These are phyloP conservation scores for Backusella liffmaniae DNA, from an alignment of 192 early-diverging fungal genomes.

Conservation along the genomic window DNA sequence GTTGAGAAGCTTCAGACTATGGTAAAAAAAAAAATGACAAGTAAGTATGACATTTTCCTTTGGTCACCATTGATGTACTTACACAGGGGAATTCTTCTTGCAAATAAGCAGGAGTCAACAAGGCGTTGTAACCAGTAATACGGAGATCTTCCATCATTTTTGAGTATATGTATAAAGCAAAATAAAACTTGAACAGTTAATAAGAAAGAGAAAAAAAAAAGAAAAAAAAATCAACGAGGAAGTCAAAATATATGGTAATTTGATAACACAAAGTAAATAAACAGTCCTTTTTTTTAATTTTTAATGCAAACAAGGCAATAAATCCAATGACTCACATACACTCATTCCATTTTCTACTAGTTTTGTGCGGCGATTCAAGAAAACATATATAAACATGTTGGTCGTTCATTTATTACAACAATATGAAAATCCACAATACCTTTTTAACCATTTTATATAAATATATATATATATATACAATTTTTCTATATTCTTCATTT, in stretches of 20 bases:
- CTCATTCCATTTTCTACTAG: background rate
- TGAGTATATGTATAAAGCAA: background rate
- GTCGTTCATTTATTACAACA: background rate
- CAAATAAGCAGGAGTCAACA: conserved; percentile 86
- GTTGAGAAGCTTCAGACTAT: conserved; percentile 29
- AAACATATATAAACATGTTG: background rate
- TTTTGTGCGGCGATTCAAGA: conserved; percentile 14
- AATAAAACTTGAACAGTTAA: background rate
- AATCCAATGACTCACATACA: conserved; percentile 12
- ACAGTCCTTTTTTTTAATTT: background rate
- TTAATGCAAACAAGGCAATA: conserved; percentile 5
- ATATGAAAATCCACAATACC: background rate
- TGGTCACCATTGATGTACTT: conserved; percentile 15
- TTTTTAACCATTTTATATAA: background rate
- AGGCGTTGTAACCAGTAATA: conserved; percentile 82
- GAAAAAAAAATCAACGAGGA: conserved; percentile 6
- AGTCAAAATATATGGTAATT: background rate
- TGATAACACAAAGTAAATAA: conserved; percentile 10
- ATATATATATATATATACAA: background rate
- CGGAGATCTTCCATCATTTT: conserved; percentile 78
- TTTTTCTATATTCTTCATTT: background rate
- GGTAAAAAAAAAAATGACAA: background rate
- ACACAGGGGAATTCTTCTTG: conserved; percentile 82
- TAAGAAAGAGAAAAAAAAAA: background rate
- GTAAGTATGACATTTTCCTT: background rate